phyloP scores from a whole-genome alignment of 768 basidiomycete species.

The Amanita brunnescens region DNA sequence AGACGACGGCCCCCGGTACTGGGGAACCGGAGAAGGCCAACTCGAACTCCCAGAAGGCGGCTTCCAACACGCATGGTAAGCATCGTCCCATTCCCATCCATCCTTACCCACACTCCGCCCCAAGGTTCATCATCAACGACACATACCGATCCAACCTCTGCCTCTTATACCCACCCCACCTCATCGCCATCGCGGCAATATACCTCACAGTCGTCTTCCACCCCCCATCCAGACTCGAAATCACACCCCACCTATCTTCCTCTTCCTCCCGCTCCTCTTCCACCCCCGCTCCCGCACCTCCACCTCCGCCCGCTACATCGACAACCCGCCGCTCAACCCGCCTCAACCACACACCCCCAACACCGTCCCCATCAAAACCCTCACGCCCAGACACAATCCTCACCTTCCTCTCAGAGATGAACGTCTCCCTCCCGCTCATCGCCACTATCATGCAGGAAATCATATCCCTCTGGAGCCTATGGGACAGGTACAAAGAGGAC shows the following conservation, averaged over 20 bases:
- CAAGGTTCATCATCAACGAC: constrained; percentile 82
- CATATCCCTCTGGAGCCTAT: constrained; percentile 79
- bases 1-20: no score
- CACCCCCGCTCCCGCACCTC: constrained; percentile 17
- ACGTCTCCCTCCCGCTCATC: constrained; percentile 75
- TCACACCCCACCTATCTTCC: constrained; percentile 25
- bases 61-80: constrained; percentile 79
- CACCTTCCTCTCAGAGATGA: constrained; percentile 76
- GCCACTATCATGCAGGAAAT: constrained; percentile 88
- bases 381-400: constrained; percentile 57
- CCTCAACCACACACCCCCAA: constrained; percentile 25
- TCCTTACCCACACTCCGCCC: no score
- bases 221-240: constrained; percentile 39
- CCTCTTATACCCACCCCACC: constrained; percentile 90
- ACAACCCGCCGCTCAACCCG: constrained; percentile 48
- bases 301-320: constrained; percentile 17
- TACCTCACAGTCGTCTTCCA: constrained; percentile 82
- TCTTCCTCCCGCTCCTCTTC: constrained; percentile 5
- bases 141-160: constrained; percentile 90
- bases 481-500: constrained; percentile 78
- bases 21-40: constrained; percentile 31
- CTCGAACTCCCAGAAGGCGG: constrained; percentile 69
- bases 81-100: no score
- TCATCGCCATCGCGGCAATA: constrained; percentile 87
- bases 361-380: constrained; percentile 11